phyloP scores from a whole-genome alignment of 352 stramenopile genomes.

The Globisporangium iwayamae region DNA sequence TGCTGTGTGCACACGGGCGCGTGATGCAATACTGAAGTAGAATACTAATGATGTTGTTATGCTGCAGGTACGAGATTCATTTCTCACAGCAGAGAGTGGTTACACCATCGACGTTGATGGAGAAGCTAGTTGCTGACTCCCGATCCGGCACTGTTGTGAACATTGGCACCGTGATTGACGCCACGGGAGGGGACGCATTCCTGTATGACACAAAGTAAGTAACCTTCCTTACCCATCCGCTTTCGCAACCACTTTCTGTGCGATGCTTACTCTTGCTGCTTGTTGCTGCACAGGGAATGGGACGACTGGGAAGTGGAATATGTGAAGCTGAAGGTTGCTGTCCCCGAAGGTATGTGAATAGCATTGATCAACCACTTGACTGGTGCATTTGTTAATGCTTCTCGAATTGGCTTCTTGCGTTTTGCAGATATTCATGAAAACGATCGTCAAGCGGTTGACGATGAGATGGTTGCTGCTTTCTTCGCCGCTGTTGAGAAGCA shows the following conservation, averaged over 20 bases:
- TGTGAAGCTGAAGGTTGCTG: constrained; percentile 52
- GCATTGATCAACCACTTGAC: not conserved
- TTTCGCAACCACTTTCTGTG: not conserved
- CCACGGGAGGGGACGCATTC: constrained; percentile 62
- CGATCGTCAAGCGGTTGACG: constrained; percentile 36
- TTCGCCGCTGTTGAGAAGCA: constrained; percentile 56
- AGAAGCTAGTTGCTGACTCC: constrained; percentile 70
- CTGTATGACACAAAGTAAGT: constrained; percentile 73
- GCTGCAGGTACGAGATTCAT: constrained; percentile 77
- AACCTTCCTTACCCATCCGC: not conserved
- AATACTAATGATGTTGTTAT: not conserved
- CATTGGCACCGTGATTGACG: constrained; percentile 77
- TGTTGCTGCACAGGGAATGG: constrained; percentile 58
- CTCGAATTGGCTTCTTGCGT: constrained; percentile 1
- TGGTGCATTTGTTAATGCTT: not conserved
- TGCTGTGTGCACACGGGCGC: not conserved
- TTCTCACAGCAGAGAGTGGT: constrained; percentile 57
- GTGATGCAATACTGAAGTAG: not conserved
- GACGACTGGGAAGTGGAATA: constrained; percentile 87
- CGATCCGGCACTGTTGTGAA: constrained; percentile 59
- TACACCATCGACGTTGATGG: constrained; percentile 72
- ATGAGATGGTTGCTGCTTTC: constrained; percentile 57
- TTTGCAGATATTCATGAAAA: constrained; percentile 25
- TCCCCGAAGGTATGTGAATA: constrained; percentile 29
- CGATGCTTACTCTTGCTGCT: not conserved